Percentiles rank a stretch among this genome's conserved stretches.
These are phyloP conservation scores for Gryganskiella cystojenkinii DNA, from an alignment of 192 early-diverging fungal genomes.

Conservation along the genomic window DNA sequence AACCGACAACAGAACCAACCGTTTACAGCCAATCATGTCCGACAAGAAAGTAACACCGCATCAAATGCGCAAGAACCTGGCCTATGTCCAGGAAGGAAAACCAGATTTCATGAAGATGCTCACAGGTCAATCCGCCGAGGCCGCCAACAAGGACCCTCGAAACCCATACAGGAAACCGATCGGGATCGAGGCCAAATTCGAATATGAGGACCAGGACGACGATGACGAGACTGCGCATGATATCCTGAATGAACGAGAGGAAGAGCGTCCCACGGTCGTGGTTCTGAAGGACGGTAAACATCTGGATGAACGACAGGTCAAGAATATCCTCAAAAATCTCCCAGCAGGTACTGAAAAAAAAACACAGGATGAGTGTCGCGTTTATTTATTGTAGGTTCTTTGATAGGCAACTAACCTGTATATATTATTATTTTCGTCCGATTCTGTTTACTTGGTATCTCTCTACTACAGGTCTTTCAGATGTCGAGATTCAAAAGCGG, in stretches of 20 bases:
- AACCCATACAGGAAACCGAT: slow-evolving; percentile 49
- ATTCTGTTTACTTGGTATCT: not conserved
- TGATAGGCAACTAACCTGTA: not conserved
- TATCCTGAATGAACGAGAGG: slow-evolving; percentile 44
- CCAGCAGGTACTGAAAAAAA: slow-evolving; percentile 20
- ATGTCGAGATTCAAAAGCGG: slow-evolving; percentile 36
- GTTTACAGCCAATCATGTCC: slow-evolving; percentile 15
- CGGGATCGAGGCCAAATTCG: slow-evolving; percentile 51
- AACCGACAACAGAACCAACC: not conserved
- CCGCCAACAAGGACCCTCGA: slow-evolving; percentile 35
- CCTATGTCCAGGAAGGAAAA: slow-evolving; percentile 38
- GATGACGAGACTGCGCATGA: slow-evolving; percentile 48
- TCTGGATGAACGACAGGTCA: slow-evolving; percentile 52
- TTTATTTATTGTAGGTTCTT: not conserved
- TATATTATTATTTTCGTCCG: not conserved
- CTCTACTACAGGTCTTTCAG: slow-evolving; percentile 30
- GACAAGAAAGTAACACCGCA: slow-evolving; percentile 46
- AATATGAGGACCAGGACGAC: slow-evolving; percentile 28
- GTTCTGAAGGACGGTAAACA: slow-evolving; percentile 52
- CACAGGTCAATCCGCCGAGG: slow-evolving; percentile 29
- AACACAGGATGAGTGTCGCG: not conserved
- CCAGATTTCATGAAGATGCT: slow-evolving; percentile 54
- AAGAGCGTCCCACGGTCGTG: slow-evolving; percentile 51
- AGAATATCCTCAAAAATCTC: slow-evolving; percentile 39
- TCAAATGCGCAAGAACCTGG: slow-evolving; percentile 43